These are phyloP conservation scores for Crithidia acanthocephali DNA, from an alignment of 208 protist species.

Conservation along the genomic window DNA sequence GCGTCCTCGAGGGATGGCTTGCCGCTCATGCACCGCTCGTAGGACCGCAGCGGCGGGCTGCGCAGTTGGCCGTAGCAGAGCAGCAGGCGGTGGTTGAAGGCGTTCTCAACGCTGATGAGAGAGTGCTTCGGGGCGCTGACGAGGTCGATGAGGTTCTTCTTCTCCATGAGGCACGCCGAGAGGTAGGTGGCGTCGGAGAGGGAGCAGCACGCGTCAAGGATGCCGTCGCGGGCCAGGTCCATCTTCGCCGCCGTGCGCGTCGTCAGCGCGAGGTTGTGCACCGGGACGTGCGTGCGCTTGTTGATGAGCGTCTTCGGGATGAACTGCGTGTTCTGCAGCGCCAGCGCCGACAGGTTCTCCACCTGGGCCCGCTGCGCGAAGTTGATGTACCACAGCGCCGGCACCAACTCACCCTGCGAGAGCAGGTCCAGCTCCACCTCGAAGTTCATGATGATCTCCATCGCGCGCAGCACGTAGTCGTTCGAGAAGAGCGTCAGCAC, in stretches of 20 bases:
- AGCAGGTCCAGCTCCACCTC: slow-evolving; percentile 82
- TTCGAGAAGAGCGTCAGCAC: slow-evolving; percentile 78
- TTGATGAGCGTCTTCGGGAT: slow-evolving; percentile 84
- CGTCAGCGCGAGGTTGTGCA: slow-evolving; percentile 82
- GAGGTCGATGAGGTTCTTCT: slow-evolving; percentile 76
- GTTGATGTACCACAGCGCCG: slow-evolving; percentile 83
- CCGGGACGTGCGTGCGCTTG: slow-evolving; percentile 69
- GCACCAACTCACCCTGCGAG: slow-evolving; percentile 69
- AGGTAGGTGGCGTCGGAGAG: slow-evolving; percentile 77
- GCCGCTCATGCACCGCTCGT: slow-evolving; percentile 63
- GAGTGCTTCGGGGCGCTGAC: slow-evolving; percentile 46
- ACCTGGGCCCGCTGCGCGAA: slow-evolving; percentile 67
- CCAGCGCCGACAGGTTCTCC: slow-evolving; percentile 72
- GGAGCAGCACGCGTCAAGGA: slow-evolving; percentile 62
- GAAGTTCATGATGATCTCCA: slow-evolving; percentile 73
- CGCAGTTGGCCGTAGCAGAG: slow-evolving; percentile 73
- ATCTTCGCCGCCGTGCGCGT: slow-evolving; percentile 51
- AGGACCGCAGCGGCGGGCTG: slow-evolving; percentile 73
- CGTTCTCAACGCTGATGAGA: slow-evolving; percentile 67
- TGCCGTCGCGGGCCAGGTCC: slow-evolving; percentile 44
- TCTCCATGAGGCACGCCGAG: slow-evolving; percentile 74
- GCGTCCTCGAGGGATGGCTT: slow-evolving; percentile 52
- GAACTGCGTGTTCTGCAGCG: slow-evolving; percentile 52
- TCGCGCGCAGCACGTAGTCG: slow-evolving; percentile 67
- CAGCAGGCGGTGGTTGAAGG: slow-evolving; percentile 83